Percentiles rank a stretch among this genome's conserved stretches.
Conservation (phyloP, 2,329 filamentous ascomycete genomes). For the Penicillium sp. region DNA sequence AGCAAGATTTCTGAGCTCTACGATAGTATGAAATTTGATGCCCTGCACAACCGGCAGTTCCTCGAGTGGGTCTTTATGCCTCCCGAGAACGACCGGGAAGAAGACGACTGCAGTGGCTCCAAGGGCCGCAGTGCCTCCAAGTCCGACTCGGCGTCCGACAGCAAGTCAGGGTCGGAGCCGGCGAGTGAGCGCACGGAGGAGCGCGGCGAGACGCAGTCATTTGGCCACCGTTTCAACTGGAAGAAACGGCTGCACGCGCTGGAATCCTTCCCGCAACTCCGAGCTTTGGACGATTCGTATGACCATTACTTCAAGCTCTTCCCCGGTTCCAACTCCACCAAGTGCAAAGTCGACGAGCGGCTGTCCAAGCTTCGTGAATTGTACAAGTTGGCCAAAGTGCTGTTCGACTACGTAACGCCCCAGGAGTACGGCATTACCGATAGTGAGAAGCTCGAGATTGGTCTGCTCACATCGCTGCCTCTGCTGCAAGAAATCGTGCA, state of each 20-base stretch:
- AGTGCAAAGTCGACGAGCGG: slow-evolving; percentile 74
- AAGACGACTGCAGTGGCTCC: slow-evolving; percentile 47
- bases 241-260: slow-evolving; percentile 48
- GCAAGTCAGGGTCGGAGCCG: slow-evolving; percentile 17
- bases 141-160: slow-evolving; percentile 18
- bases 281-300: slow-evolving; percentile 50
- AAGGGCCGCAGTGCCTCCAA: slow-evolving; percentile 16
- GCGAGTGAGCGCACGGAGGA: slow-evolving; percentile 25
- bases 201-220: slow-evolving; percentile 26
- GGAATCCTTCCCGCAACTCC: slow-evolving; percentile 38
- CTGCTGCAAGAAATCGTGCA: slow-evolving; percentile 94
- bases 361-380: slow-evolving; percentile 86
- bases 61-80: slow-evolving; percentile 97
- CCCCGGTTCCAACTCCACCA: slow-evolving; percentile 66
- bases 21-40: slow-evolving; percentile 99
- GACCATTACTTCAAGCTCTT: slow-evolving; percentile 85
- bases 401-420: slow-evolving; percentile 97
- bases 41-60: slow-evolving; percentile 91
- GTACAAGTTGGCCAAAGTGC: slow-evolving; percentile 85
- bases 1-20: slow-evolving; percentile 98
- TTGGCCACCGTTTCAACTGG: slow-evolving; percentile 43
- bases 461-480: slow-evolving; percentile 84
- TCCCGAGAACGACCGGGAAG: slow-evolving; percentile 67
- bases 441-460: slow-evolving; percentile 96
- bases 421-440: slow-evolving; percentile 97